Evolutionary conservation across 805 yeast species (phyloP).

Genomic region (Debaryomyces castellii): DNA sequence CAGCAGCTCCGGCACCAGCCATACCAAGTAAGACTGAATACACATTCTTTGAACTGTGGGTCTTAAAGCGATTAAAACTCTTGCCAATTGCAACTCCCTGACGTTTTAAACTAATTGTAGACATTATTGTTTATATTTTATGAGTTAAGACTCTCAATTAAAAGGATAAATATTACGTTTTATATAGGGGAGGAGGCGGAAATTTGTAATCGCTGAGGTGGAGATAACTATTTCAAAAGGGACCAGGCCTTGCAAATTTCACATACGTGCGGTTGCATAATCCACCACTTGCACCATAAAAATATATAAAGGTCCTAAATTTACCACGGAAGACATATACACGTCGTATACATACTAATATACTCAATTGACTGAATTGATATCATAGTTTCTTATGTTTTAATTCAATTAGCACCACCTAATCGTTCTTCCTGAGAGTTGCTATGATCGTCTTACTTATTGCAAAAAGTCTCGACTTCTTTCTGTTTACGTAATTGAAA

Average conservation of each 20-base stretch:
- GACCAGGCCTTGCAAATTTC: not conserved
- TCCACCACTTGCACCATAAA: too few species aligned
- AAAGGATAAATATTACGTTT: not conserved
- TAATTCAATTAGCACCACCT: too few species aligned
- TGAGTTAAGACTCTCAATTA: not conserved
- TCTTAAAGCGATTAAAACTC: not conserved
- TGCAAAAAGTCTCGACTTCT: not conserved
- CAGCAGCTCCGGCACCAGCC: conserved; percentile 22
- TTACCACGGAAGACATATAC: too few species aligned
- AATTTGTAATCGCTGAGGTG: not conserved
- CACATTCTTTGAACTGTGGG: not conserved
- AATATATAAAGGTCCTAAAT: too few species aligned
- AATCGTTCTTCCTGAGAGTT: too few species aligned
- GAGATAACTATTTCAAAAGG: not conserved
- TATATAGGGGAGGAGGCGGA: not conserved
- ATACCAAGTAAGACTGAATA: conserved; percentile 15
- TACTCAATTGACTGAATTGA: too few species aligned
- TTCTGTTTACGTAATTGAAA: not conserved
- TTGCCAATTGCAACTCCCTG: conserved; percentile 4
- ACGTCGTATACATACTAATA: too few species aligned
- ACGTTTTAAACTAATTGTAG: conserved; percentile 6
- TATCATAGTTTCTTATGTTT: too few species aligned
- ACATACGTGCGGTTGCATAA: too few species aligned
- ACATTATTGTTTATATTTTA: conserved; percentile 7
- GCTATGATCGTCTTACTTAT: too few species aligned